A percentile compares a stretch with the other conserved stretches of the same genome.
These are phyloP conservation scores for Ruellia speciosa DNA, from an alignment of 305 asterid species.

Conservation along the genomic window DNA sequence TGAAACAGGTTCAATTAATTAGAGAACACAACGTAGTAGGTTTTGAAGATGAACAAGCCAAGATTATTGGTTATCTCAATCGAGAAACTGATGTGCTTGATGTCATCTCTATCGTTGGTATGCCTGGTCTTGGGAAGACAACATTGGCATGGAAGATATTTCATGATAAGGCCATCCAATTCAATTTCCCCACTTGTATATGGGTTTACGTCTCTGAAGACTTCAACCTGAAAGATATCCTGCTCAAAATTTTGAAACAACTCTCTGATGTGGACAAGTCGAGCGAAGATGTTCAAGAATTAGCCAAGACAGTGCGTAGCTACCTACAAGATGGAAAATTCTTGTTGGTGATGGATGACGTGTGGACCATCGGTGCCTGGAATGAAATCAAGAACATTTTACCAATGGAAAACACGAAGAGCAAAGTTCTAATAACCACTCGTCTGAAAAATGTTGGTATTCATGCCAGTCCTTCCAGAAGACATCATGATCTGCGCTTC, in stretches of 20 bases:
- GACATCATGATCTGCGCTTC: background rate
- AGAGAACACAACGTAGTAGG: conserved; percentile 4
- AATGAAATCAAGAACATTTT: background rate
- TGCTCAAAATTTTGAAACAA: background rate
- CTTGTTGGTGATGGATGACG: conserved; percentile 11
- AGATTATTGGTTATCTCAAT: background rate
- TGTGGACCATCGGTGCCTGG: conserved; percentile 3
- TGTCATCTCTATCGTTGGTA: conserved; percentile 5
- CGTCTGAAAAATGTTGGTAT: background rate
- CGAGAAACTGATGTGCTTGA: background rate
- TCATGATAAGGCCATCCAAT: background rate
- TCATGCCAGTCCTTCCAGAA: background rate
- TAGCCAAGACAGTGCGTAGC: background rate
- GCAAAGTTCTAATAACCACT: conserved; percentile 10
- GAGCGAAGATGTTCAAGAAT: background rate
- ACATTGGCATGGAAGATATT: conserved; percentile 9
- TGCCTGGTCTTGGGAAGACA: conserved; percentile 13
- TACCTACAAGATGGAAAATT: background rate
- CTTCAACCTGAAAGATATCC: background rate
- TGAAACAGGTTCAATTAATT: background rate
- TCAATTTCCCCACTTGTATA: background rate
- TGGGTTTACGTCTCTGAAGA: conserved; percentile 10
- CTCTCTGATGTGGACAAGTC: background rate
- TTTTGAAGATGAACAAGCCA: background rate
- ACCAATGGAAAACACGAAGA: background rate